Evolutionary conservation across 83 land plant genomes (phyloP), one percentile per base, ranked within the genome.

Genomic region (Thuja plicata): DNA sequence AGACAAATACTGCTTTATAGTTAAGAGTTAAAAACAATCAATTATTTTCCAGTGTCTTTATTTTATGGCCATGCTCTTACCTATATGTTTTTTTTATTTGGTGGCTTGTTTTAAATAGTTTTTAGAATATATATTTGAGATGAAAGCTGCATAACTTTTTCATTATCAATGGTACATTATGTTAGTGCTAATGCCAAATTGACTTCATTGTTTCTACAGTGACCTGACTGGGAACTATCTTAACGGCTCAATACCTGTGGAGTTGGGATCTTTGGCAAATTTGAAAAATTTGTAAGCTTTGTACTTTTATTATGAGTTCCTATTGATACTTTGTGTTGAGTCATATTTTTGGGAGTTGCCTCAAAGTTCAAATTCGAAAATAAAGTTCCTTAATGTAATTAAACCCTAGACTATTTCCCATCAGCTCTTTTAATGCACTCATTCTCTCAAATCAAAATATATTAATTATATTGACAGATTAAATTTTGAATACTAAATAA

Each of bases 201-300:
- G 35, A 34, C 38, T 34, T 79, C 38, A 37, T 66, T 84, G 30
- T 85, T 50, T 50, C 77, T 32, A 83, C 92, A 94, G 96, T 15
- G 92, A 93, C 87, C 90, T 94, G 0, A 86, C 89, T 19, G 88
- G 94, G 34, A 94, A 94, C 85, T 93, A 92, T 85, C 57, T 95
- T 32, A 95, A 86, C 88, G 96, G 96, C 55, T 16, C 93, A 16
- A 90, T 95, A 11, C 96, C 96, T 15, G 24, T 86, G 30, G 89
- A 83, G 19, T 88, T 92, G 54, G 86, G 82, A 79, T 79, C 82
- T 37, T 79, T 79, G 82, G 17, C 19, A 6, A 19, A 40, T 79
- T 79, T 79, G 43, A 79, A 79, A 38, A 37, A 3, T 38, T 38
- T 79, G 82, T 79, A 79, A 79, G 82, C 2, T 50, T 19, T 30